Conservation (phyloP, 1,284 basidiomycete species). For the Naganishia sp. region DNA sequence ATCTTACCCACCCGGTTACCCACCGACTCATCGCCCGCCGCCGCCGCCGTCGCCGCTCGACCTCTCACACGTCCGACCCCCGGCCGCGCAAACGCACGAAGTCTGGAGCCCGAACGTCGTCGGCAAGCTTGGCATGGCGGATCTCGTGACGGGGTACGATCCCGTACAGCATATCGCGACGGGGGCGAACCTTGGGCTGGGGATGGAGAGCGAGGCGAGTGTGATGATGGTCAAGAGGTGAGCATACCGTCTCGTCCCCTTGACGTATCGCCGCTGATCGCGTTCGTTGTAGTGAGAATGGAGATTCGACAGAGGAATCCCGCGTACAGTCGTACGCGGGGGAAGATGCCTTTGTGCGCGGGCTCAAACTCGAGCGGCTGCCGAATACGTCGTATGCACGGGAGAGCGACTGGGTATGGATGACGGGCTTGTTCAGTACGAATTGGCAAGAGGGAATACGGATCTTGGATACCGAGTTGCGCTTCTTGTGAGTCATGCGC, state of each 20-base stretch:
- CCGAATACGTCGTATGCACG: conserved; percentile 32
- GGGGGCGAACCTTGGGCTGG: conserved; percentile 9
- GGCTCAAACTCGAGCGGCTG: conserved; percentile 25
- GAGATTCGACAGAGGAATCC: background rate
- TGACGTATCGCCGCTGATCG: background rate
- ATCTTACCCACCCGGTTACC: background rate
- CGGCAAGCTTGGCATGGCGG: conserved; percentile 19
- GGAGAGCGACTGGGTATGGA: conserved; percentile 36
- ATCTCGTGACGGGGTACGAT: conserved; percentile 23
- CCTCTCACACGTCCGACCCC: background rate
- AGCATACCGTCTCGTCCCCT: background rate
- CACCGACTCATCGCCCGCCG: background rate
- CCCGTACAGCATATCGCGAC: conserved; percentile 23
- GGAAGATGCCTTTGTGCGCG: conserved; percentile 10
- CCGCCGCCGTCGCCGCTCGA: background rate
- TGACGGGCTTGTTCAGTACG: conserved; percentile 33
- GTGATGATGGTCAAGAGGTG: background rate
- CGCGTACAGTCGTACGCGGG: background rate
- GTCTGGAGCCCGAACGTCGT: conserved; percentile 17
- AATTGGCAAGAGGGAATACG: conserved; percentile 27
- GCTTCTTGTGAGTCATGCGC: conserved; percentile 24
- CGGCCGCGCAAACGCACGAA: conserved; percentile 1
- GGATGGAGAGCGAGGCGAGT: background rate
- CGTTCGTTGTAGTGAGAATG: background rate
- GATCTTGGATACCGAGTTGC: conserved; percentile 24